These are phyloP conservation scores for Pyrenochaeta sp. DNA, from an alignment of 2,329 filamentous ascomycete genomes.

Conservation along the genomic window DNA sequence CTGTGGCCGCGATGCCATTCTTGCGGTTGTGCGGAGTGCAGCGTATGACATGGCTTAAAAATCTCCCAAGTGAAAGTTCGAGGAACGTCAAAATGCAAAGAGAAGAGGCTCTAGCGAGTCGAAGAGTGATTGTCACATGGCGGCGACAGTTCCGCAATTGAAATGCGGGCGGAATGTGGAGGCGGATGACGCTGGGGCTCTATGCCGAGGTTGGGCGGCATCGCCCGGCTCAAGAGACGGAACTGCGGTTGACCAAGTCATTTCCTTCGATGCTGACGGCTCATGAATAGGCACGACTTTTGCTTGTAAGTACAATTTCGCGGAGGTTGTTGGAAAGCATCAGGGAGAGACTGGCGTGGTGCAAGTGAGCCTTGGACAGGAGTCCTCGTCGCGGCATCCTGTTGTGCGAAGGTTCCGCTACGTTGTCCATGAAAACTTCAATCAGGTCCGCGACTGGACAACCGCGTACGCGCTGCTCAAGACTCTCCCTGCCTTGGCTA, in stretches of 20 bases:
- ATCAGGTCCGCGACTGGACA: not conserved
- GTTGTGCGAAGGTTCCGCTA: not conserved
- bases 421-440: not conserved
- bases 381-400: not conserved
- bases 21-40: slow-evolving; percentile 42
- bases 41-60: slow-evolving; percentile 40
- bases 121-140: slow-evolving; percentile 41
- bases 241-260: not conserved
- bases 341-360: no score
- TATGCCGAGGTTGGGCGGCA: slow-evolving; percentile 43
- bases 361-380: not conserved
- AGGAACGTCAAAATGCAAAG: slow-evolving; percentile 11
- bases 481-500: slow-evolving; percentile 2
- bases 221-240: slow-evolving; percentile 32
- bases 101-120: slow-evolving; percentile 32
- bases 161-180: slow-evolving; percentile 39
- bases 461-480: not conserved
- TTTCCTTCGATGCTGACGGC: not conserved
- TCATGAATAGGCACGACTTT: not conserved
- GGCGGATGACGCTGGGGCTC: slow-evolving; percentile 8
- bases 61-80: not conserved
- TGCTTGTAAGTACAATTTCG: not conserved
- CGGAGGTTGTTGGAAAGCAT: no score
- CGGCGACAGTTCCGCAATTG: slow-evolving; percentile 28
- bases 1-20: slow-evolving; percentile 47